These are phyloP conservation scores for Colletotrichum acutatum DNA, from an alignment of 2,329 filamentous ascomycete species.

Conservation along the genomic window DNA sequence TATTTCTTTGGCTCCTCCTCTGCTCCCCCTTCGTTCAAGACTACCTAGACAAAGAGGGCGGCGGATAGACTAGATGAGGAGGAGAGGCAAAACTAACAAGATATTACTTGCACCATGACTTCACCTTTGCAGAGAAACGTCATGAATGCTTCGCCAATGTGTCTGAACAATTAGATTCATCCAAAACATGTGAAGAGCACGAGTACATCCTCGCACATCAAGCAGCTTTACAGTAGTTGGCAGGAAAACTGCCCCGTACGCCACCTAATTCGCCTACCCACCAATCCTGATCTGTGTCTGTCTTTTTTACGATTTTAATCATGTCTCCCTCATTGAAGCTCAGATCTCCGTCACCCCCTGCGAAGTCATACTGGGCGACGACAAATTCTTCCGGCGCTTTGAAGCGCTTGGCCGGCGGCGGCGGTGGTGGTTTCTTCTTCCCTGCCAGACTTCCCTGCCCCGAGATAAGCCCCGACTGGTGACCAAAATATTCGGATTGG, in stretches of 20 bases:
- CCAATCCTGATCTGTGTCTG: constrained; percentile 85
- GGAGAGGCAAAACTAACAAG: background rate
- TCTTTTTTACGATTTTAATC: constrained; percentile 83
- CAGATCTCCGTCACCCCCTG: constrained; percentile 78
- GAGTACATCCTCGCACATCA: constrained; percentile 26
- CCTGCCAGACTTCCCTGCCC: constrained; percentile 40
- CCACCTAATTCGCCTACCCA: constrained; percentile 84
- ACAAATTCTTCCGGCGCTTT: constrained; percentile 66
- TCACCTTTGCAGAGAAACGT: background rate
- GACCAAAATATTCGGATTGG: constrained; percentile 45
- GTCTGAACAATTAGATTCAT: background rate
- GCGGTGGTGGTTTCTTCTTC: constrained; percentile 83
- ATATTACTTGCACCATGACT: background rate
- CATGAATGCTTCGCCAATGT: background rate
- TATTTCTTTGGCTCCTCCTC: background rate
- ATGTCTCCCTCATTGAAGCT: constrained; percentile 81
- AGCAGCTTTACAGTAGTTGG: constrained; percentile 77
- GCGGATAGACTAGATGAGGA: background rate
- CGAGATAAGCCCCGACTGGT: constrained; percentile 37
- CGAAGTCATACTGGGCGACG: constrained; percentile 80
- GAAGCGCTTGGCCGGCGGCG: constrained; percentile 72
- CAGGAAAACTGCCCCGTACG: constrained; percentile 78
- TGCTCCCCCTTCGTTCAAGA: background rate
- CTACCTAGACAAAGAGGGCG: background rate
- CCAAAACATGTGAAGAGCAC: background rate